phyloP scores from a whole-genome alignment of 2,329 filamentous ascomycete genomes.

The Fusarium sp. region DNA sequence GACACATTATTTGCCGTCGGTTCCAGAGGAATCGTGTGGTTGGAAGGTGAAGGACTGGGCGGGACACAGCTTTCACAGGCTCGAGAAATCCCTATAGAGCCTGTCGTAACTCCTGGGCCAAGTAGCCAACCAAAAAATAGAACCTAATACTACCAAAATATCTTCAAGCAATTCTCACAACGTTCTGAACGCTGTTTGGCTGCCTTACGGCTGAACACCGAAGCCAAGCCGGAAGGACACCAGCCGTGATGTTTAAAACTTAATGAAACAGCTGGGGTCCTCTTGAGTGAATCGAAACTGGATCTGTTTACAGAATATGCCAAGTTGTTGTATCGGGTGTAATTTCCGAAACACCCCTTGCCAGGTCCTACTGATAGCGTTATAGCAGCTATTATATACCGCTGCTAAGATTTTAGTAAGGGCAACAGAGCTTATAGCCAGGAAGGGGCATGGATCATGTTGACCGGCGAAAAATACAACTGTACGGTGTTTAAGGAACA shows the following conservation, averaged over 20 bases:
- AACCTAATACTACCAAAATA: constrained; percentile 31
- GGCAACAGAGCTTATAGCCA: background rate
- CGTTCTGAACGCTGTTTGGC: background rate
- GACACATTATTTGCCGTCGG: constrained; percentile 7
- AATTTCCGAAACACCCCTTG: constrained; percentile 33
- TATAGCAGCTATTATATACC: constrained; percentile 10
- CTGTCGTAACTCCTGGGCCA: background rate
- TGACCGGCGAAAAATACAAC: background rate
- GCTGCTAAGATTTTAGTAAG: background rate
- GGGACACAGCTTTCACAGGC: background rate
- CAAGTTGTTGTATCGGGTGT: constrained; percentile 8
- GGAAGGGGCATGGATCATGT: background rate
- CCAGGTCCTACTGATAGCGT: constrained; percentile 3
- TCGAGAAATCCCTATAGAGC: constrained; percentile 6
- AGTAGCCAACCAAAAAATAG: constrained; percentile 23
- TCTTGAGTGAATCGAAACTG: constrained; percentile 9
- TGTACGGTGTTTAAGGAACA: background rate
- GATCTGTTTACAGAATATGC: constrained; percentile 17
- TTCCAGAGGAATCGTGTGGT: constrained; percentile 12
- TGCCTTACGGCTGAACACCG: background rate
- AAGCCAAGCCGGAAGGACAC: constrained; percentile 15
- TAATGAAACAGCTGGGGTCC: constrained; percentile 5
- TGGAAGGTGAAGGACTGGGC: constrained; percentile 11
- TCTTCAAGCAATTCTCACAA: background rate
- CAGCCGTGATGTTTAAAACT: constrained; percentile 17